phyloP scores from a whole-genome alignment of 306 rosid genomes.

The Glycine soja region DNA sequence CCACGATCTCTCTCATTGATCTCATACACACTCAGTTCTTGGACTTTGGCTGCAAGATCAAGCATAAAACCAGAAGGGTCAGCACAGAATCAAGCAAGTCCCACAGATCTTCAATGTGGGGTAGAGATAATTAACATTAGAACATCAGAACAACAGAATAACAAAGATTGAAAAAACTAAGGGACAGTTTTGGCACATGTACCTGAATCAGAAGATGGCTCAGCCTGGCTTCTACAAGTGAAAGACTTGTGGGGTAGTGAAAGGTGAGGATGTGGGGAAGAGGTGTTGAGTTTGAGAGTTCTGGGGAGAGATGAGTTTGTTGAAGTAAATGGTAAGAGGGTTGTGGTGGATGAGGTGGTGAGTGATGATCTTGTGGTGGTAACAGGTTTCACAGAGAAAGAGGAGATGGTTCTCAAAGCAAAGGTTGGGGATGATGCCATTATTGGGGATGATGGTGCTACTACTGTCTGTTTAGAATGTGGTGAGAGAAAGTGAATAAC shows the following conservation, averaged over 20 bases:
- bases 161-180: background rate
- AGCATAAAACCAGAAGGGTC: conserved; percentile 42
- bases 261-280: conserved; percentile 3
- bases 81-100: conserved; percentile 20
- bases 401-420: conserved; percentile 46
- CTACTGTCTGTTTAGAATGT: background rate
- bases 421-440: conserved; percentile 58
- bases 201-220: conserved; percentile 47
- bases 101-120: background rate
- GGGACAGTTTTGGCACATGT: background rate
- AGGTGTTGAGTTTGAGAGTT: conserved; percentile 46
- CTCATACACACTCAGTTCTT: conserved; percentile 69
- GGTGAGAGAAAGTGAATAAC: background rate
- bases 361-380: conserved; percentile 35
- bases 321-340: conserved; percentile 44
- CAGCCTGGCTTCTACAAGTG: conserved; percentile 58
- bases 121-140: background rate
- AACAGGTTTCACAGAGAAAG: conserved; percentile 35
- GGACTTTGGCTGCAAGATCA: conserved; percentile 61
- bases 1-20: conserved; percentile 77
- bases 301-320: conserved; percentile 38
- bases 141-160: background rate
- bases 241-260: conserved; percentile 46
- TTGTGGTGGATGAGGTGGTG: conserved; percentile 7
- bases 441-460: background rate